These are phyloP conservation scores for Chenopodium suecicum DNA, from an alignment of 148 eudicot genomes.

Conservation along the genomic window DNA sequence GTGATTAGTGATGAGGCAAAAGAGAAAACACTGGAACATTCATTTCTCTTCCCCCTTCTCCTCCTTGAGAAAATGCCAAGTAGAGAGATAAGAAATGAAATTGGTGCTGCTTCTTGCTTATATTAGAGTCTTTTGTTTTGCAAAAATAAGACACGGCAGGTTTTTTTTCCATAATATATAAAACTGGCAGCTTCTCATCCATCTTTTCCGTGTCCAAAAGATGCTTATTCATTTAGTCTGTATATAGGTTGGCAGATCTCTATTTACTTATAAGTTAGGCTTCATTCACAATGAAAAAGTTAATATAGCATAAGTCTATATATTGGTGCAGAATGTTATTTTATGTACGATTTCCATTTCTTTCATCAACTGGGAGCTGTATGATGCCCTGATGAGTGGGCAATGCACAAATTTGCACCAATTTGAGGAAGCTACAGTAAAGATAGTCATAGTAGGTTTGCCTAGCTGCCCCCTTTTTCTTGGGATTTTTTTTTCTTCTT, in stretches of 20 bases:
- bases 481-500: no score
- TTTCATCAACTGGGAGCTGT: neutral
- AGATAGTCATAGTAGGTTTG: neutral
- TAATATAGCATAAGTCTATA: neutral
- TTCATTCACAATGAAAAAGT: neutral
- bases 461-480: no score
- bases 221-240: neutral
- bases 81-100: neutral
- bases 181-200: neutral
- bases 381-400: neutral
- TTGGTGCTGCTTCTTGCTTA: neutral
- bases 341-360: neutral
- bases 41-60: neutral
- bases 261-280: neutral
- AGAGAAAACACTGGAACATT: neutral
- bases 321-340: neutral
- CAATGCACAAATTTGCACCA: neutral
- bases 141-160: neutral
- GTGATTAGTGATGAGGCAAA: neutral
- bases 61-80: neutral
- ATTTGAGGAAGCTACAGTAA: neutral
- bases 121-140: neutral
- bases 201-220: neutral
- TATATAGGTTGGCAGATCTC: no score
- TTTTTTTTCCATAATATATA: neutral